Conservation (phyloP, 108 stramenopile species). For the Halocafeteria seosinensis region DNA sequence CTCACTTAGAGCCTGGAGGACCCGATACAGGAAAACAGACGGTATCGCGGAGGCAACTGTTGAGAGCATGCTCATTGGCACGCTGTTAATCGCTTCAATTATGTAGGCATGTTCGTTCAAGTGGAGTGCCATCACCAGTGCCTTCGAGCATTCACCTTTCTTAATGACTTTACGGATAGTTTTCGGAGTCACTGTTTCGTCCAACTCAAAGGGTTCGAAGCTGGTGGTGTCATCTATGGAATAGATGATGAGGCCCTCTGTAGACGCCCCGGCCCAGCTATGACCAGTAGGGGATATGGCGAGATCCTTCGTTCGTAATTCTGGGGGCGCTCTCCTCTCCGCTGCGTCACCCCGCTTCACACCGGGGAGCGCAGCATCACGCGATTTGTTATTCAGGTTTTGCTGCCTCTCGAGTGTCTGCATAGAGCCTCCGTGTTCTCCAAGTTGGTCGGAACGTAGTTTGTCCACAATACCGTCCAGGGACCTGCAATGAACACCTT, state of each 20-base stretch:
- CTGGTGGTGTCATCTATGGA: constrained; percentile 27
- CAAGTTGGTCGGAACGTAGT: constrained; percentile 19
- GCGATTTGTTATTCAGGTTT: constrained; percentile 8
- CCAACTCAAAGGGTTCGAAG: constrained; percentile 40
- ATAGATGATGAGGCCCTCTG: constrained; percentile 34
- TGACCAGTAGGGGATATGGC: constrained; percentile 35
- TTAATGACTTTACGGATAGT: constrained; percentile 3
- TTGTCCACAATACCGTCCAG: constrained; percentile 31
- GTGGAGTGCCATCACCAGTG: constrained; percentile 29
- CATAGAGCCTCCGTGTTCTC: constrained; percentile 13
- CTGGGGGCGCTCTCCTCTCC: constrained; percentile 10
- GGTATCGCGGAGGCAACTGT: constrained; percentile 16
- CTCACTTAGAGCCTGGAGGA: constrained; percentile 9
- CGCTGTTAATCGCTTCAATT: constrained; percentile 14
- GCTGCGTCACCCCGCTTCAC: constrained; percentile 6
- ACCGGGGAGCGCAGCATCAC: constrained; percentile 15
- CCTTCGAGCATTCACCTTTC: constrained; percentile 12
- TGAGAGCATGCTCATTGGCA: constrained; percentile 3
- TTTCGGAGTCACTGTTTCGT: constrained; percentile 16
- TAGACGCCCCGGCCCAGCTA: constrained; percentile 36
- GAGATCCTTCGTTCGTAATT: constrained; percentile 19
- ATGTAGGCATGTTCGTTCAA: constrained; percentile 19
- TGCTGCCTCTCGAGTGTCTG: constrained; percentile 15
- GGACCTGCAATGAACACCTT: no score
- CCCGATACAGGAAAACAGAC: constrained; percentile 9